Conservation (phyloP, 1,284 basidiomycete species). For the Fistulina hepatica region DNA sequence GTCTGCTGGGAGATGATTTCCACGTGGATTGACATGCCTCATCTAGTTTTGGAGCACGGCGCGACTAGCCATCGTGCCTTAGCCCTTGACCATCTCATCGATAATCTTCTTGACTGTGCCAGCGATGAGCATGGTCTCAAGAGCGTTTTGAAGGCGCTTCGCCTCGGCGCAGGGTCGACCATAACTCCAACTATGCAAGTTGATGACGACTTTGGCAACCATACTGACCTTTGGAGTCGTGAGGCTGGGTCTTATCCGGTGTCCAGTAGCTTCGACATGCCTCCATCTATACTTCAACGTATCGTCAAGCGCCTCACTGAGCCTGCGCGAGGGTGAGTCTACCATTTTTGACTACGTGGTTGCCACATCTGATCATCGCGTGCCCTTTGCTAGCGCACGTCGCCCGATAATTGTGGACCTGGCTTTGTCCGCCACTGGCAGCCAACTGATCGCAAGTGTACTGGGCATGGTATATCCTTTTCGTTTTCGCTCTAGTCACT, state of each 20-base stretch:
- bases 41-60: conserved; percentile 65
- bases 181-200: too few species aligned
- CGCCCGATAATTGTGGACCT: conserved; percentile 74
- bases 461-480: conserved; percentile 52
- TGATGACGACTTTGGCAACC: too few species aligned
- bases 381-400: conserved; percentile 38
- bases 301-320: conserved; percentile 73
- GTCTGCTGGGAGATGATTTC: too few species aligned
- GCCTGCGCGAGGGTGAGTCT: conserved; percentile 56
- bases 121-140: conserved; percentile 75
- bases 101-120: conserved; percentile 61
- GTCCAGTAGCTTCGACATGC: too few species aligned
- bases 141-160: conserved; percentile 74
- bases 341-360: conserved; percentile 8
- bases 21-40: conserved; percentile 3
- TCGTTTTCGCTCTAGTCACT: background rate
- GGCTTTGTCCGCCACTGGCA: conserved; percentile 67
- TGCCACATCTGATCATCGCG: too few species aligned
- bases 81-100: conserved; percentile 61
- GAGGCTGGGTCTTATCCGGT: too few species aligned
- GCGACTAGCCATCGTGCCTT: conserved; percentile 57
- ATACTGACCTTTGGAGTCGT: too few species aligned
- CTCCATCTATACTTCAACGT: too few species aligned
- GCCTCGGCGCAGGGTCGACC: conserved; percentile 66
- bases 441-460: conserved; percentile 69